Base-by-base conservation (phyloP, 495 filamentous ascomycete species). In the Podospora didyma region DNA sequence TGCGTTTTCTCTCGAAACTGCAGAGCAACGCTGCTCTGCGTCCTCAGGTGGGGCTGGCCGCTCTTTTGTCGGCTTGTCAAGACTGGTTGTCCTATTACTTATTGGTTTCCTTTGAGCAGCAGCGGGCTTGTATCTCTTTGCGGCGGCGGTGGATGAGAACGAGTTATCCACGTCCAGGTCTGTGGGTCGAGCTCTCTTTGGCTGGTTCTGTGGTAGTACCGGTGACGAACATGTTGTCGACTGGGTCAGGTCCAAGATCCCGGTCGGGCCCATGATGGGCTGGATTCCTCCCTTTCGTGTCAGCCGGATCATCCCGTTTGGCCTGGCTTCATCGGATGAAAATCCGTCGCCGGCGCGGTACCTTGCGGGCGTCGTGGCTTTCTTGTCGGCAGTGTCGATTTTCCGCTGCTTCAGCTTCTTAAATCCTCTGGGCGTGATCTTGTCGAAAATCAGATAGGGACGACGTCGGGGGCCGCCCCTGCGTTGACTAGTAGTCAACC, bases 261-360 rank as follows among this genome's bases (percentile, higher is more conserved):
- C 61, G 22, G 50, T 37, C 16, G 46, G 22, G 2, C 51, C 31
- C 20, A 39, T 19, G 16, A 21, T 42, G 7, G 39, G 22, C 7
- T 22, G 55, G 26, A 31, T 31, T 41, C 53, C 60, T 11, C 53
- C 52, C 35, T 42, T 58, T 3, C 53, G n/a, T 10, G 47, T 57
- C 26, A 62, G 23, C 14, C 57, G 26, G 16, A 50, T 41, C 22
- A 57, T 23, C 1, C 64, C 62, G 35, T 56, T 57, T 24, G 58
- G 62, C 45, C 48, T 67, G 11, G 59, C 59, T 35, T 67, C 64
- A 1, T 52, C 47, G 10, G 56, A 60, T 7, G 64, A 65, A 46
- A 67, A 67, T 3, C 64, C 64, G 9, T 67, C 64, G 11, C 62
- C 64, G 11, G 53, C 39, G 14, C 24, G 45, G 51, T 49, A 47